Conservation (phyloP, 495 filamentous ascomycete species). For the Penicillium crystallinum region DNA sequence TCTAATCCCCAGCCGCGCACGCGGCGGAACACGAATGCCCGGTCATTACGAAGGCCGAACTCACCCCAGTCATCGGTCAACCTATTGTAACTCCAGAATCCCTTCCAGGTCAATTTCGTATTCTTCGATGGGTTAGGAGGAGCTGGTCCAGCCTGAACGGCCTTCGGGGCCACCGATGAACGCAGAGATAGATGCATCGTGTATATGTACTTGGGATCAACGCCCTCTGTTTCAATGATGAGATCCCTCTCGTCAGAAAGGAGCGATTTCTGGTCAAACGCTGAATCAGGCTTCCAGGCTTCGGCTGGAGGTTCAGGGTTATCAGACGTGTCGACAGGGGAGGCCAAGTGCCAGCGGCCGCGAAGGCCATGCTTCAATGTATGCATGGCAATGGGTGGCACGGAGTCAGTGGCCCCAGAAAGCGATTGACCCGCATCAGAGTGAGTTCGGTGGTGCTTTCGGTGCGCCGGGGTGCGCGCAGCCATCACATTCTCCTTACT, state of each 20-base stretch:
- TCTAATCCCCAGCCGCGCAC: constrained; percentile 52
- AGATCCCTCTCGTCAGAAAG: constrained; percentile 39
- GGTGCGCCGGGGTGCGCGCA: constrained; percentile 22
- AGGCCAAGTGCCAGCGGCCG: constrained; percentile 56
- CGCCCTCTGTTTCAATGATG: constrained; percentile 82
- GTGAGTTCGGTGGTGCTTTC: constrained; percentile 29
- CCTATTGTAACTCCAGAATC: constrained; percentile 86
- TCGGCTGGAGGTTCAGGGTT: constrained; percentile 13
- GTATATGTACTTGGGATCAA: constrained; percentile 70
- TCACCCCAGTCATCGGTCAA: constrained; percentile 87
- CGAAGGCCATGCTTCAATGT: constrained; percentile 55
- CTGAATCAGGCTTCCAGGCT: constrained; percentile 3
- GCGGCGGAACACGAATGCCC: constrained; percentile 80
- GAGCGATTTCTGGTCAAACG: constrained; percentile 9
- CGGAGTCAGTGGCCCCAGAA: constrained; percentile 27
- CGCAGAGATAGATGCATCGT: constrained; percentile 68
- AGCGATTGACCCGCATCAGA: constrained; percentile 38
- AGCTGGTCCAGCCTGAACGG: constrained; percentile 21
- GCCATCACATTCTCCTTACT: constrained; percentile 47
- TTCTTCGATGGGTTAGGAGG: constrained; percentile 49
- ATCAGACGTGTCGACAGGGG: constrained; percentile 26
- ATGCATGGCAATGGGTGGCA: constrained; percentile 37
- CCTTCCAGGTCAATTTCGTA: constrained; percentile 83
- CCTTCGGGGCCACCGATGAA: constrained; percentile 47
- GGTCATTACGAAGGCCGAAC: constrained; percentile 78